Percentiles rank a stretch among this genome's conserved stretches.
Evolutionary conservation across 176 grass and related monocot genomes (phyloP).

Genomic region (Coix lacrymajobi): DNA sequence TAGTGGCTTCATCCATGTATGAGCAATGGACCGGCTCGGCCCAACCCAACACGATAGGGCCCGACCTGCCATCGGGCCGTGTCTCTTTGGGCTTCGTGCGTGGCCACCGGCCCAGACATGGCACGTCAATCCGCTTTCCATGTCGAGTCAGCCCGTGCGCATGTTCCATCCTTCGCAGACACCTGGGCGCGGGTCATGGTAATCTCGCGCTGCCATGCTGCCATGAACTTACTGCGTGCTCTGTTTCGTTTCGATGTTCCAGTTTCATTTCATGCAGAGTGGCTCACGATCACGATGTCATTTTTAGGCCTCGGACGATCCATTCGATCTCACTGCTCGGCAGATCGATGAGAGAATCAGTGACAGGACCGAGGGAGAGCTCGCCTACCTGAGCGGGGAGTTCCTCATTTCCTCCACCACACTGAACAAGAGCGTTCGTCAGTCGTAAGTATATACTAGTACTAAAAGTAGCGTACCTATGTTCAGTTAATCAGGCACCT

Average conservation of each 20-base stretch:
- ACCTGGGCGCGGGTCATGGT: slow-evolving; percentile 95
- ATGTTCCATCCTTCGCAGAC: slow-evolving; percentile 79
- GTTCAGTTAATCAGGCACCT: neutral
- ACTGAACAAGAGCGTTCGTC: slow-evolving; percentile 67
- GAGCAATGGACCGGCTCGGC: no score
- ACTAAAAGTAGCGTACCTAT: no score
- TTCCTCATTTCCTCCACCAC: slow-evolving; percentile 62
- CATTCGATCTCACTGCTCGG: slow-evolving; percentile 45
- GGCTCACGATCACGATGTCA: neutral
- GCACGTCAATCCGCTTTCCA: no score
- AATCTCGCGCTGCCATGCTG: neutral
- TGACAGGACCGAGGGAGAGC: slow-evolving; percentile 42
- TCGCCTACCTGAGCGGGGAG: slow-evolving; percentile 64
- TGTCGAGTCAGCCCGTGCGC: no score
- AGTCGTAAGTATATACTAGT: no score
- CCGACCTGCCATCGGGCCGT: no score
- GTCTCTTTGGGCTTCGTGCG: no score
- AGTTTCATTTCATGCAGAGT: neutral
- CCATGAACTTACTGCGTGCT: neutral
- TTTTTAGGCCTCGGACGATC: slow-evolving; percentile 73
- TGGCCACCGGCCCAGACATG: no score
- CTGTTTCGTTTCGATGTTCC: neutral
- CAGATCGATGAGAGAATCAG: slow-evolving; percentile 61
- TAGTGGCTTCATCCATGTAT: no score
- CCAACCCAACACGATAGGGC: no score